Evolutionary conservation across 2,329 filamentous ascomycete species (phyloP), one percentile per base, ranked within the genome.

Genomic region (Diatrype stigma): DNA sequence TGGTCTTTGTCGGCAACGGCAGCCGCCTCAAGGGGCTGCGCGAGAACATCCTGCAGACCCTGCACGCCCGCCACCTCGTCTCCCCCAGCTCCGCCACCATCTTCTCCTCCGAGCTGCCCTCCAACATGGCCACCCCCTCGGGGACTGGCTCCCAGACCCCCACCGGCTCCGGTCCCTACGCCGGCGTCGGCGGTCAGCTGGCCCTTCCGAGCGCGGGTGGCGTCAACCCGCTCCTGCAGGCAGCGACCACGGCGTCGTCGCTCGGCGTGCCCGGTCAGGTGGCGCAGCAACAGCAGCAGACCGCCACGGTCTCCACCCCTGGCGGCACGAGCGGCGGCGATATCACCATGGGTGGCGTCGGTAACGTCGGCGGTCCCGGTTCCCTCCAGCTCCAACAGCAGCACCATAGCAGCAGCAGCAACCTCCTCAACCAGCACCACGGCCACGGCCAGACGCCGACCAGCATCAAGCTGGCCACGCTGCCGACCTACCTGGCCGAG

Each of bases 31-130:
- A 76, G 74, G 91, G 94, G 5, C 93, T 99, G 68, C 92, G 89
- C 59, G 91, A 96, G 62, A 90, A 93, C 59, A 84, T 99, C 45
- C 69, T 97, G 35, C 81, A 87, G 61, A 91, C 85, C 0, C 81
- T 99, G 34, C 82, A 82, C 35, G 81, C 86, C 46, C 91, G 92
- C 57, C 94, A 96, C 68, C 81, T 96, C 49, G 85, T 99, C 59
- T 96, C 92, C 2, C 94, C 94, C 0, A 92, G 87, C 26, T 93
- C 90, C 1, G 91, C 90, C 47, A 96, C 92, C 40, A 97, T 97
- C 63, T 97, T 97, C 77, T 96, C 92, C 34, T 96, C 91, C 21
- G 94, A 99, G 70, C 84, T 97, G 35, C 94, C 94, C 7, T 96
- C 91, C 8, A 93, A 94, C 71, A 82, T 96, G 66, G 91, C 89